These are phyloP conservation scores for Vitellaria paradoxa DNA, from an alignment of 179 eudicot genomes.

Conservation along the genomic window DNA sequence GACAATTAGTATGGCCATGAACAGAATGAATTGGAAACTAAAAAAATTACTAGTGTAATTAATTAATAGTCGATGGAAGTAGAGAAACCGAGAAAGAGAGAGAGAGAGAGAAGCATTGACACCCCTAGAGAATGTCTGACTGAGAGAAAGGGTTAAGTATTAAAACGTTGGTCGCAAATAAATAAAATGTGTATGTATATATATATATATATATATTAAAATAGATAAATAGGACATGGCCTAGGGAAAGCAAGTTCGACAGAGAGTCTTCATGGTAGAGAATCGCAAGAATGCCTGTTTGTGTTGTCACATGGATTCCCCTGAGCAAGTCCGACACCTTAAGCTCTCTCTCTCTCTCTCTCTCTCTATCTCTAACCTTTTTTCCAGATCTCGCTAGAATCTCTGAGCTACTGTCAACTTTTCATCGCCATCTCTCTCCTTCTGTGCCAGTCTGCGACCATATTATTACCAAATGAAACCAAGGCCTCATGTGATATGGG, in stretches of 20 bases:
- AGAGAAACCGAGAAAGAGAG: background rate
- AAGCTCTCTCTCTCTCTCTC: background rate
- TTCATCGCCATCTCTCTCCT: background rate
- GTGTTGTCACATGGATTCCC: slow-evolving; percentile 10
- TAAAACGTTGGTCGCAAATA: background rate
- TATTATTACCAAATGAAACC: slow-evolving; percentile 4
- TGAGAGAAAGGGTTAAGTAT: background rate
- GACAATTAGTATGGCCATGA: background rate
- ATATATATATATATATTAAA: background rate
- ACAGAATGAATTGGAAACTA: background rate
- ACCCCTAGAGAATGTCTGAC: background rate
- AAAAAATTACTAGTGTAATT: background rate
- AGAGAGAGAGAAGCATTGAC: background rate
- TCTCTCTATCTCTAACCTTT: background rate
- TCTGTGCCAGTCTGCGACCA: slow-evolving; percentile 5
- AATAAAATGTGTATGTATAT: too few species aligned
- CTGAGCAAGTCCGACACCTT: background rate
- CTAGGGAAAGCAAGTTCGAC: background rate
- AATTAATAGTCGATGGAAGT: background rate
- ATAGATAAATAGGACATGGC: background rate
- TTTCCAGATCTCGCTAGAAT: background rate
- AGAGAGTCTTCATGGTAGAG: background rate
- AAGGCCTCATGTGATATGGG: background rate
- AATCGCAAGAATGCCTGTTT: background rate
- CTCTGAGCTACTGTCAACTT: slow-evolving; percentile 7